Base-by-base conservation (phyloP, 1,284 basidiomycete genomes). In the Apiotrichum brassicae region DNA sequence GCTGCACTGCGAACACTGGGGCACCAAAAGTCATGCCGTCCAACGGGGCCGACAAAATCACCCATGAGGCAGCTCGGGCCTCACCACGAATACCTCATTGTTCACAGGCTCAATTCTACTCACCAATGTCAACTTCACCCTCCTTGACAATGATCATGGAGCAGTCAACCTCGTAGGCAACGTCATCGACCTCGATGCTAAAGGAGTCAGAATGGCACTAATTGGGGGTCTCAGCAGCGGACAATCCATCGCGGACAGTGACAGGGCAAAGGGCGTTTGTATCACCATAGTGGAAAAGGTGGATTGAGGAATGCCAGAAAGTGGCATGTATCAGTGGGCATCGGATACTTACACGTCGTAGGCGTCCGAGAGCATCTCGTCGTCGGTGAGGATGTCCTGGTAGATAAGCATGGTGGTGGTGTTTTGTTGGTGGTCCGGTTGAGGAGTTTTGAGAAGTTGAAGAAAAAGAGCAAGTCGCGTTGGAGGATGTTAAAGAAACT, bases 281-380 rank as follows among this genome's bases (percentile, higher is more conserved):
- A n/a, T n/a, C n/a, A n/a, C n/a, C n/a, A n/a, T n/a, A n/a, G n/a
- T n/a, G n/a, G n/a, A n/a, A n/a, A n/a, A n/a, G n/a, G n/a, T n/a
- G n/a, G n/a, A n/a, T n/a, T n/a, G n/a, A n/a, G n/a, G n/a, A n/a
- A n/a, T n/a, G n/a, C n/a, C n/a, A n/a, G n/a, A n/a, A n/a, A n/a
- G n/a, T n/a, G n/a, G n/a, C n/a, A n/a, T n/a, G n/a, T n/a, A n/a
- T n/a, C n/a, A n/a, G n/a, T n/a, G n/a, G n/a, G n/a, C n/a, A n/a
- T n/a, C n/a, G 13, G 22, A 20, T 26, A 35, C 82, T 63, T 64
- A 91, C 87, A 86, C 45, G 40, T 84, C 82, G 79, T 86, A 97
- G 61, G 92, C 91, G 78, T 94, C 90, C 39, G 90, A 91, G 81
- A 88, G 81, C 81, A 99, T 87, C 81, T 99, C 94, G 72, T 97